Conservation (phyloP, 2,329 filamentous ascomycete genomes). For the Leptosphaerulina australis region DNA sequence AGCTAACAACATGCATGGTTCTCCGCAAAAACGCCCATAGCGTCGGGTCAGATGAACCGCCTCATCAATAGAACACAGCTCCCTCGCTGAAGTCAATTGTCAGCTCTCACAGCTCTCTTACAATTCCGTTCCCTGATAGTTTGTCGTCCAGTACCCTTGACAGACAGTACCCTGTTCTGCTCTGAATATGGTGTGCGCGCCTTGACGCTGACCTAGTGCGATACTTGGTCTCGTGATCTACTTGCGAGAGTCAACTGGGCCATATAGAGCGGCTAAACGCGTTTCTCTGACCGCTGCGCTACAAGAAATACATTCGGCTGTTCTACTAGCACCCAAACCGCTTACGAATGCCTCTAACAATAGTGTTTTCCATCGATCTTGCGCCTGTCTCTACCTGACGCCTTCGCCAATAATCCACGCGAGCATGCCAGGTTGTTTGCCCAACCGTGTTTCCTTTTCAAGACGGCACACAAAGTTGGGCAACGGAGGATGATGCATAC, state of each 20-base stretch:
- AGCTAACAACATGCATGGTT: constrained; percentile 16
- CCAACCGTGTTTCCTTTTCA: constrained; percentile 22
- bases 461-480: constrained; percentile 39
- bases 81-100: constrained; percentile 2
- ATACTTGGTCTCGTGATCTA: constrained; percentile 34
- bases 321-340: background rate
- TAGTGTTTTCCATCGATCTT: background rate
- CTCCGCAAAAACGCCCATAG: constrained; percentile 20
- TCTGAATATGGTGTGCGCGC: constrained; percentile 14
- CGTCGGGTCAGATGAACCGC: constrained; percentile 16
- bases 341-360: constrained; percentile 3
- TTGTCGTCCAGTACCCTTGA: background rate
- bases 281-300: background rate
- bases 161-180: background rate
- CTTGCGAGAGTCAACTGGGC: background rate
- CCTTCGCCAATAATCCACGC: constrained; percentile 14
- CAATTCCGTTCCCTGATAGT: background rate
- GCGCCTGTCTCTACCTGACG: constrained; percentile 3
- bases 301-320: background rate
- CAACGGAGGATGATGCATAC: constrained; percentile 35
- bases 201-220: constrained; percentile 7
- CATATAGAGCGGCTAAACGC: background rate
- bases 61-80: constrained; percentile 8
- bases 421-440: constrained; percentile 39
- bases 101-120: background rate